Conservation (phyloP, 2,329 filamentous ascomycete species). For the Colletotrichum plurivorum region DNA sequence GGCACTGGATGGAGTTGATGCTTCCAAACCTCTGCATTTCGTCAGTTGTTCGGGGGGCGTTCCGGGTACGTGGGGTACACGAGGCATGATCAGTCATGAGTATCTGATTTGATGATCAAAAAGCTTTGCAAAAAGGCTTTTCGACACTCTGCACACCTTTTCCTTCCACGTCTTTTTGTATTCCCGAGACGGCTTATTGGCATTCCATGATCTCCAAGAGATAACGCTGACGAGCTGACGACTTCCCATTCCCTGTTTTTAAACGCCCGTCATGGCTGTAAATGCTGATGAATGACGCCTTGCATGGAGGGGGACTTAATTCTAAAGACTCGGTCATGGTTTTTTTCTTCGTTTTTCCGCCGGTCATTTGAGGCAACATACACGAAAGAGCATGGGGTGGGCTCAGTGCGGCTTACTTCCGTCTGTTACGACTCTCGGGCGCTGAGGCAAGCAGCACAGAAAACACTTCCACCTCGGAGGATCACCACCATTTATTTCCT, state of each 20-base stretch:
- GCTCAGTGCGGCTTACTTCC: slow-evolving; percentile 5
- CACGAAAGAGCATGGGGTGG: slow-evolving; percentile 34
- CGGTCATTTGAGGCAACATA: slow-evolving; percentile 29
- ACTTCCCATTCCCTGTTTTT: slow-evolving; percentile 52
- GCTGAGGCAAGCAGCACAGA: neutral
- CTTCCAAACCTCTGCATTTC: slow-evolving; percentile 3
- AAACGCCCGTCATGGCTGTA: slow-evolving; percentile 54
- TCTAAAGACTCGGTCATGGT: slow-evolving; percentile 32
- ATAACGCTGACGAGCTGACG: slow-evolving; percentile 54
- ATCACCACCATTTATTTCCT: slow-evolving; percentile 38
- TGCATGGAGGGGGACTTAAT: slow-evolving; percentile 53
- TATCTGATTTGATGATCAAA: slow-evolving; percentile 27
- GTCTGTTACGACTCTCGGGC: slow-evolving; percentile 39
- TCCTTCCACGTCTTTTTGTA: slow-evolving; percentile 45
- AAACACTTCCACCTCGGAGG: slow-evolving; percentile 16
- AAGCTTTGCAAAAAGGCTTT: slow-evolving; percentile 25
- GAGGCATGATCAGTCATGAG: slow-evolving; percentile 35
- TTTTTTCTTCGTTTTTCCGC: slow-evolving; percentile 29
- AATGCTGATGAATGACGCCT: slow-evolving; percentile 62
- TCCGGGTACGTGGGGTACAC: slow-evolving; percentile 21
- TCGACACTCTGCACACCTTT: slow-evolving; percentile 36
- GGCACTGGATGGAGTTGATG: slow-evolving; percentile 14
- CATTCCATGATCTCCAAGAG: slow-evolving; percentile 45
- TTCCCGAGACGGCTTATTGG: slow-evolving; percentile 48
- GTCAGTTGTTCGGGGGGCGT: slow-evolving; percentile 37